Evolutionary conservation across 1,139 yeast species (phyloP).

Genomic region (Yamadazyma friedrichii): DNA sequence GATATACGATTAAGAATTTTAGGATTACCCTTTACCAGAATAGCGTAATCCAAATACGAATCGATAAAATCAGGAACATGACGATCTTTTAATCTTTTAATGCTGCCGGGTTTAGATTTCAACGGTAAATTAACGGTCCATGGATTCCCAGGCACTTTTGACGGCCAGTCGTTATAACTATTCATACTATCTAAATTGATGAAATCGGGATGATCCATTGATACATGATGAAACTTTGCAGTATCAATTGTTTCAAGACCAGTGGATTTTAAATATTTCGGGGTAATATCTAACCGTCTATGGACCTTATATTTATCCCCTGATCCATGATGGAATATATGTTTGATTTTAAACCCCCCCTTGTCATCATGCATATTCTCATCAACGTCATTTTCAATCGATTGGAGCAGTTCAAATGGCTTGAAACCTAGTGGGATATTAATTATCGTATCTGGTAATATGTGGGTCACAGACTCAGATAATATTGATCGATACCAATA

Average conservation of each 20-base stretch:
- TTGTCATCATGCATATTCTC: neutral
- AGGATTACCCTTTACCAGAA: slow-evolving; percentile 44
- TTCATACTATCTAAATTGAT: slow-evolving; percentile 26
- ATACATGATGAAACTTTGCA: neutral
- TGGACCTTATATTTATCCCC: slow-evolving; percentile 35
- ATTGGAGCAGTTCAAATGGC: neutral
- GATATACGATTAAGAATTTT: slow-evolving; percentile 37
- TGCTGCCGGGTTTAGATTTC: slow-evolving; percentile 23
- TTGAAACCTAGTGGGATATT: too few species aligned
- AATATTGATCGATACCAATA: slow-evolving; percentile 1
- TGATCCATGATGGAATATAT: slow-evolving; percentile 54
- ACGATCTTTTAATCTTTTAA: slow-evolving; percentile 55
- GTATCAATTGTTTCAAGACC: slow-evolving; percentile 8
- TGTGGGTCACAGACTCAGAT: neutral
- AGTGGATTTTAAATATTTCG: slow-evolving; percentile 12
- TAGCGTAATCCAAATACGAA: slow-evolving; percentile 60
- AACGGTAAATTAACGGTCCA: slow-evolving; percentile 33
- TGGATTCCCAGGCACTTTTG: slow-evolving; percentile 36
- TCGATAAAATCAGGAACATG: slow-evolving; percentile 64
- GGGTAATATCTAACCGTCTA: slow-evolving; percentile 48
- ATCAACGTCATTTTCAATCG: neutral
- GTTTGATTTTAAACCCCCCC: slow-evolving; percentile 26
- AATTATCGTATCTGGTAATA: neutral
- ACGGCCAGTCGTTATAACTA: slow-evolving; percentile 41
- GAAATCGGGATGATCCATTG: neutral